Percentiles rank a stretch among this genome's conserved stretches.
phyloP scores from a whole-genome alignment of 2,329 filamentous ascomycete species.

The Alternaria infectoria region DNA sequence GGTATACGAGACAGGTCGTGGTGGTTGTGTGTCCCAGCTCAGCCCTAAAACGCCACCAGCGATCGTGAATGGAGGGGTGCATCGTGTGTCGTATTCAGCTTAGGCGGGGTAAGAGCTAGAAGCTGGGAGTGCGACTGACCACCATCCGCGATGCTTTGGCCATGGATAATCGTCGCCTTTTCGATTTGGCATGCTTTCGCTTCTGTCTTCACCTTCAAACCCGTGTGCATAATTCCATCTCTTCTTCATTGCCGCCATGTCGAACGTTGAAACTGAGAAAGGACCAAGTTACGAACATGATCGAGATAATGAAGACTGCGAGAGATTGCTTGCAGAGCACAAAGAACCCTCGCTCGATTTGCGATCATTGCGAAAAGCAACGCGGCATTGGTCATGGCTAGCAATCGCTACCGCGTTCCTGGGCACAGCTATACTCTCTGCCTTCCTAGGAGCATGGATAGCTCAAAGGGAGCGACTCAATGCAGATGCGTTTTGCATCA shows the following conservation, averaged over 20 bases:
- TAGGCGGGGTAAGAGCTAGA: slow-evolving; percentile 19
- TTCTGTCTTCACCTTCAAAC: not conserved
- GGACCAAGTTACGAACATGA: not conserved
- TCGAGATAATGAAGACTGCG: not conserved
- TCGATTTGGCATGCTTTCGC: not conserved
- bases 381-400: not conserved
- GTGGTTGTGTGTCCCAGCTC: slow-evolving; percentile 8
- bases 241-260: not conserved
- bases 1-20: slow-evolving; percentile 3
- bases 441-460: slow-evolving; percentile 29
- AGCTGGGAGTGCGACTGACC: not conserved
- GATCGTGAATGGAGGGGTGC: slow-evolving; percentile 14
- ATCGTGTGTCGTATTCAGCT: slow-evolving; percentile 19
- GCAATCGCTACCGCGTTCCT: not conserved
- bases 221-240: not conserved
- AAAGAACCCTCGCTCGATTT: not conserved
- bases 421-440: slow-evolving; percentile 28
- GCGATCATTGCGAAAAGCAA: not conserved
- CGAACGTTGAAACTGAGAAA: not conserved
- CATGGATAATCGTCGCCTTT: not conserved
- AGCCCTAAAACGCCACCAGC: slow-evolving; percentile 26
- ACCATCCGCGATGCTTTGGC: not conserved
- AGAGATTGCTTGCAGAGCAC: not conserved
- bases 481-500: slow-evolving; percentile 35
- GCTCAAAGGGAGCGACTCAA: slow-evolving; percentile 18